Evolutionary conservation across 441 rosid species (phyloP), one percentile per base, ranked within the genome.

Genomic region (Gossypium trilobum): DNA sequence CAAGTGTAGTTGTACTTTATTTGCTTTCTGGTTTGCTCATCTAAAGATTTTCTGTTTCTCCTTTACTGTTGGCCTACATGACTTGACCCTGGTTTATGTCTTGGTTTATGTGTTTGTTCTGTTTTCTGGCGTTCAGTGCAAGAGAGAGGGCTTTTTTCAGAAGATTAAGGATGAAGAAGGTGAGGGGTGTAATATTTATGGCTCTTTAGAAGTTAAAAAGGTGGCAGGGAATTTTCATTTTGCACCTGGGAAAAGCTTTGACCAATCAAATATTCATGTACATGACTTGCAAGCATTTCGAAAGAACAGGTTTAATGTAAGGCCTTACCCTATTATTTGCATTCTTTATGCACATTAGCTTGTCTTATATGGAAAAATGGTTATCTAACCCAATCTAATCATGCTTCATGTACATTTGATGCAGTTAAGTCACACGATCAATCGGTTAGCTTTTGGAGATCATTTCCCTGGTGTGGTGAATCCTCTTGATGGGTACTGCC

Each of bases 221-320:
- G 97, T 94, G 58, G 99, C 99, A 17, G 99, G 97, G 23, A 92
- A 94, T 79, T 94, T 92, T 77, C 97, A 94, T 79, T 94, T 94
- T 86, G 97, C 99, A 70, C 97, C 97, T 72, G 99, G 97, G 74
- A 92, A 94, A 84, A 94, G 97, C 87, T 90, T 94, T 84, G 97
- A 90, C 75, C 97, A 92, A 77, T 83, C 94, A 36, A 87, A 87
- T 9, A 91, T 89, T 78, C 97, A 90, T 78, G 91, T 92, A 48
- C 97, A 94, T 57, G 99, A 92, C 83, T 83, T 94, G 73, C 86
- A 89, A 78, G 85, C 94, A 31, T 90, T 92, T 81, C 97, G 92
- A 60, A 88, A 85, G 84, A 97, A 94, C 73, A 90, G 86, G 77
- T 92, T 92, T 69, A 94, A 94, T 75, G 99, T 94, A 85, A 82